Base-by-base conservation (phyloP, 1,284 basidiomycete species). In the Wolfiporia cocos region DNA sequence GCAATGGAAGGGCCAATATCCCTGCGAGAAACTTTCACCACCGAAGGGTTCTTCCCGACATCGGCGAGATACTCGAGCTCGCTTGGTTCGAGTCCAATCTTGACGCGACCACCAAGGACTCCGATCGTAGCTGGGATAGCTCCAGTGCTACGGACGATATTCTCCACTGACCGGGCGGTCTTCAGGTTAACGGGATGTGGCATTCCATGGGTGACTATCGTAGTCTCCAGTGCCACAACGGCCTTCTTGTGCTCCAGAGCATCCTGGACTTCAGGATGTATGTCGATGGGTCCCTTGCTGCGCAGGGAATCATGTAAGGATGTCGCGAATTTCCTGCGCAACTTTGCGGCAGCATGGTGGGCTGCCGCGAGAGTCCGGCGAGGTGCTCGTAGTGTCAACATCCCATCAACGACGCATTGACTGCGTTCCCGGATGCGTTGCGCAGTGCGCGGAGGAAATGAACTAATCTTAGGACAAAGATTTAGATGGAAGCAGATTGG, bases 181-280 rank as follows among this genome's bases (percentile, higher is more conserved):
- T 82, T 69, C 14, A 87, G 64, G 56, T 93, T 96, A 34, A 73
- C 70, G 0, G 93, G 92, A 51, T 80, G 77, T 0, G 87, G 86
- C 68, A 93, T 80, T 22, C 91, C 95, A 70, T 97, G 92, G 0
- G 94, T 94, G 47, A 96, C 82, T 47, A 99, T 82, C 1, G 94
- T 86, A 1, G 90, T 92, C 57, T 89, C 86, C n/a, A 89, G 71
- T 17, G 86, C 86, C 7, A 88, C 85, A 35, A 87, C 67, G 31
- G 85, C 77, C 52, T 64, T 68, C 26, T 65, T 65, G 36, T 68
- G 64, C 12, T 71, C 67, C 22, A 94, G 69, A 2, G 91, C 91
- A 50, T 90, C 74, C 51, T 83, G 68, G 22, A 90, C 84, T 62
- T 94, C 90, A 11, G 86, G 81, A 48, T 85, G 82, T 21, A 89